A percentile compares a stretch with the other conserved stretches of the same genome.
Evolutionary conservation across 257 asterid genomes (phyloP).

Genomic region (Lithospermum erythrorhizon): DNA sequence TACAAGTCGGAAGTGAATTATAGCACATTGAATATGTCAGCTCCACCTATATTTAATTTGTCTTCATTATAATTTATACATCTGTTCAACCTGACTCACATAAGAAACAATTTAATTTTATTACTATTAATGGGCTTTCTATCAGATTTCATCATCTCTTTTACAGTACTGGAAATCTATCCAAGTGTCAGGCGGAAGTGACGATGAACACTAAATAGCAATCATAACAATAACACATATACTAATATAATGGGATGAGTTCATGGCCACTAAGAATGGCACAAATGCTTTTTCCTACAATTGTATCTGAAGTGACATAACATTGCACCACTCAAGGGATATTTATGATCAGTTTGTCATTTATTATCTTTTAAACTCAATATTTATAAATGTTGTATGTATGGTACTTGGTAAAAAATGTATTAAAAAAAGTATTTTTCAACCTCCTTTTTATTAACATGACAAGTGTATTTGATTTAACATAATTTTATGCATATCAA

Average conservation of each 20-base stretch:
- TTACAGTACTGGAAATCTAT: conserved; percentile 12
- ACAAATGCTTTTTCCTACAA: conserved; percentile 8
- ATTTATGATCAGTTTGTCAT: conserved; percentile 1
- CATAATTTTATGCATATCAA: too few species aligned
- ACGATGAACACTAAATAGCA: too few species aligned
- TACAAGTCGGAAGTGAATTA: too few species aligned
- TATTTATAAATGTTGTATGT: too few species aligned
- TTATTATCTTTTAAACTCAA: conserved; percentile 7
- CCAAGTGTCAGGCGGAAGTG: conserved; percentile 17
- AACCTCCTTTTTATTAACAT: too few species aligned
- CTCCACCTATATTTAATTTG: conserved; percentile 1
- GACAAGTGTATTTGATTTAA: too few species aligned
- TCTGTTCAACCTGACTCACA: neutral
- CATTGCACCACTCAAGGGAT: conserved; percentile 16
- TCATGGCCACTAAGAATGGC: conserved; percentile 7
- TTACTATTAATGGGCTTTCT: conserved; percentile 3
- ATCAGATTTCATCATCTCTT: conserved; percentile 8
- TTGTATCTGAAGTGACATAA: conserved; percentile 21
- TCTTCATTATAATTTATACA: too few species aligned
- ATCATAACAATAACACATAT: too few species aligned
- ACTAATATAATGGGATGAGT: conserved; percentile 1
- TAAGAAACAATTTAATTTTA: too few species aligned
- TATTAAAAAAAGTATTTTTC: too few species aligned
- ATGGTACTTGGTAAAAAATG: too few species aligned
- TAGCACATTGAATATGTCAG: neutral